Base-by-base conservation (phyloP, 2,329 filamentous ascomycete species). In the Fusarium longipes region DNA sequence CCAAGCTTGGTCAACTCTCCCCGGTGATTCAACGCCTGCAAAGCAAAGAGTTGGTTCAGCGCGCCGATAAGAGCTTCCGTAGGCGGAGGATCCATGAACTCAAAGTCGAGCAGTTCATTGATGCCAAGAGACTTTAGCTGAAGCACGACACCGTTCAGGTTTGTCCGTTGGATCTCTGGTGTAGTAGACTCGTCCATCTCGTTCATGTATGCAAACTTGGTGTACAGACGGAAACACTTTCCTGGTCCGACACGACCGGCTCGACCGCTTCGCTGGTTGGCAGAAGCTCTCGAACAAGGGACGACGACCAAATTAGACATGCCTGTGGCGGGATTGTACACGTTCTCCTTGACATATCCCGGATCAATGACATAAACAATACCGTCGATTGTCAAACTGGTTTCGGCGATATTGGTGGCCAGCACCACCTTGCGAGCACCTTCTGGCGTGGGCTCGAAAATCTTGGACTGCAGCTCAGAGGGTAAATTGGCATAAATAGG, bases 371-470 rank as follows among this genome's bases (percentile, higher is more conserved):
- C 96, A 76, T 96, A 97, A 10, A 95, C 91, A 61, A 98, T 97
- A 17, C 94, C 95, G 76, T 98, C 94, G 58, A 99, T 97, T 0
- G 96, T 99, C 74, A 99, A 81, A 82, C 89, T 93, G 0, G 96
- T 99, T 78, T 99, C 96, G 4, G 96, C 96, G 77, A 99, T 98
- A 75, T 99, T 99, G 4, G 96, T 98, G 0, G 95, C 93, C 35
- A 98, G 81, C 0, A 99, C 93, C 0, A 98, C 93, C 76, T 98
- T 99, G 27, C 96, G 87, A 0, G 92, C 90, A 18, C 90, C 90
- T 0, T 91, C 87, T 0, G 96, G 95, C 1, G 95, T 97, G 0
- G 94, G 93, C 73, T 97, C 93, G 73, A 99, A 99, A 68, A 98
- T 97, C 76, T 95, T 95, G 45, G 91, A 88, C 76, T 99, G 96